phyloP scores from a whole-genome alignment of 2,329 filamentous ascomycete genomes.

The Colletotrichum coccodes region DNA sequence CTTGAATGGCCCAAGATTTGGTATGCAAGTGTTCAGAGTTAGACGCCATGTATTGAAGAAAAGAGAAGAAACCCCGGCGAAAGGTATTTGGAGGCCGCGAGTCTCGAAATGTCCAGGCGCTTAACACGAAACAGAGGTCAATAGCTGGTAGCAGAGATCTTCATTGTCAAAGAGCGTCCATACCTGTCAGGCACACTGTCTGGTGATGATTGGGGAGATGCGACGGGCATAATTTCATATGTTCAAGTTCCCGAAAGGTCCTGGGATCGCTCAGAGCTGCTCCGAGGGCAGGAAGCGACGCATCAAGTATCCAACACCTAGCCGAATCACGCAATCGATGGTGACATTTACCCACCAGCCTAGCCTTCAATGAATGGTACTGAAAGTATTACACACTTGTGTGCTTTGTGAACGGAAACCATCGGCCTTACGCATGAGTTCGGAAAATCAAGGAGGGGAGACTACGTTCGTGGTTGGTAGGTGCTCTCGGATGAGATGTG shows the following conservation, averaged over 20 bases:
- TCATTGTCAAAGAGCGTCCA: no score
- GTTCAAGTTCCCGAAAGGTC: no score
- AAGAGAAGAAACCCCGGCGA: no score
- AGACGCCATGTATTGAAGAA: no score
- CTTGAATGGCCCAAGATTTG: no score
- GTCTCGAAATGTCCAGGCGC: no score
- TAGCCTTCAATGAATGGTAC: slow-evolving; percentile 9
- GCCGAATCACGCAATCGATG: slow-evolving; percentile 32
- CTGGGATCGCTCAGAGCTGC: background rate
- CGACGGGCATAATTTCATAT: background rate
- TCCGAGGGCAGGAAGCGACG: background rate
- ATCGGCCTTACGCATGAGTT: background rate
- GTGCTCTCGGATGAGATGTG: background rate
- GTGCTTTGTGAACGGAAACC: background rate
- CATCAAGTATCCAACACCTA: slow-evolving; percentile 6
- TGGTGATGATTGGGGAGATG: no score
- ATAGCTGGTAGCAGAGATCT: no score
- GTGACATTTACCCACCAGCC: slow-evolving; percentile 21
- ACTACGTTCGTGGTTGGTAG: background rate
- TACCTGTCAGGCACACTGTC: no score
- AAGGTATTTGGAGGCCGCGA: no score
- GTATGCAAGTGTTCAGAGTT: no score
- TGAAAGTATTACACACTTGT: background rate
- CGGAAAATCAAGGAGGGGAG: background rate
- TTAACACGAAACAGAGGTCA: no score